Conservation (phyloP, 2,329 filamentous ascomycete genomes). For the Ophiostoma sp. region DNA sequence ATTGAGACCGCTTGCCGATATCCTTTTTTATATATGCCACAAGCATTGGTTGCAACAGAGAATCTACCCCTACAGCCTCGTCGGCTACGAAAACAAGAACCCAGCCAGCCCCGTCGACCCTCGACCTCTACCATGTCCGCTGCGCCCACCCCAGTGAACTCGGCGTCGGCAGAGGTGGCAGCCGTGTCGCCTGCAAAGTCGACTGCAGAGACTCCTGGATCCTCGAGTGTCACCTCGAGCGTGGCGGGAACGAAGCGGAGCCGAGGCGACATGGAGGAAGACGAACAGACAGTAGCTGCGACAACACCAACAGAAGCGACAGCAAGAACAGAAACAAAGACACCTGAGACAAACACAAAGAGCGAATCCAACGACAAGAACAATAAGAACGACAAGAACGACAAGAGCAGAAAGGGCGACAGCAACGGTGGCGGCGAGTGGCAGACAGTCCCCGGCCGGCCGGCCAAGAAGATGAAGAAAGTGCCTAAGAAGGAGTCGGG, state of each 20-base stretch:
- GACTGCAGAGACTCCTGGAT: neutral
- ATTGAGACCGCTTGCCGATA: too few relatives aligned
- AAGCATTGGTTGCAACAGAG: too few relatives aligned
- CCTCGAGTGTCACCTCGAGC: neutral
- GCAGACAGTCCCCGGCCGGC: slow-evolving; percentile 48
- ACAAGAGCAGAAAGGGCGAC: slow-evolving; percentile 17
- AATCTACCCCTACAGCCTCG: neutral
- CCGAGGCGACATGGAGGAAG: slow-evolving; percentile 8
- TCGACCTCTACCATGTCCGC: neutral
- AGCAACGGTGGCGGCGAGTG: slow-evolving; percentile 37
- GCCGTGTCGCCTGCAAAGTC: neutral
- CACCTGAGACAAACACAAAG: neutral
- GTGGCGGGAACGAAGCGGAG: slow-evolving; percentile 11
- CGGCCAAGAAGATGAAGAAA: slow-evolving; percentile 53
- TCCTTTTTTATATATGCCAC: too few relatives aligned
- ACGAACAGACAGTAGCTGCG: neutral
- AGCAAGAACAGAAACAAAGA: neutral
- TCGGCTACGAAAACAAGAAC: neutral
- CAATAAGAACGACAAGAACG: neutral
- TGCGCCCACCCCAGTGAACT: neutral
- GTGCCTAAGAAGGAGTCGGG: slow-evolving; percentile 49
- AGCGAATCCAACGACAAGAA: neutral
- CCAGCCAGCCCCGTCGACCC: neutral
- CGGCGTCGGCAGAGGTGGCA: neutral
- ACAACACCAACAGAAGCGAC: neutral